Percentiles rank a stretch among this genome's conserved stretches.
Conservation (phyloP, 352 stramenopile genomes). For the Pythium chondricola region DNA sequence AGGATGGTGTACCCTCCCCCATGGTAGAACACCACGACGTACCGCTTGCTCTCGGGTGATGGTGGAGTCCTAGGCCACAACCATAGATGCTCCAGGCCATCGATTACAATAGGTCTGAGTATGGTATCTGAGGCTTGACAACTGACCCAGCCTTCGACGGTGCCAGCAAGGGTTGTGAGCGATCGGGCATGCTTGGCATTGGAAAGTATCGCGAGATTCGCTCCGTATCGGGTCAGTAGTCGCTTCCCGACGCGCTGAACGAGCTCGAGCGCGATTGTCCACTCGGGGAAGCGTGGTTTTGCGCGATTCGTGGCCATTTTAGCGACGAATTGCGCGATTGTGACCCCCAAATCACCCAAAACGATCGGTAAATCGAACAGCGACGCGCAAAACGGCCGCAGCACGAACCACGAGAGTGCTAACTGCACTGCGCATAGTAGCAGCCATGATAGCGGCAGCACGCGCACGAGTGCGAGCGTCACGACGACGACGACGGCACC, state of each 20-base stretch:
- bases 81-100: conserved; percentile 37
- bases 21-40: conserved; percentile 32
- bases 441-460: too few relatives aligned
- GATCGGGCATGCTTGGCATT: conserved; percentile 31
- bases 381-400: neutral
- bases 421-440: too few relatives aligned
- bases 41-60: conserved; percentile 1
- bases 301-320: neutral
- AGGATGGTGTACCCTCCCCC: conserved; percentile 39
- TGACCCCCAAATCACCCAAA: neutral
- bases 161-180: conserved; percentile 31
- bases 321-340: neutral
- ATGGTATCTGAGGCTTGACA: conserved; percentile 22
- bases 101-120: conserved; percentile 22
- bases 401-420: neutral
- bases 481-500: too few relatives aligned
- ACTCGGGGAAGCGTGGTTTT: conserved; percentile 1
- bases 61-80: too few relatives aligned
- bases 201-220: neutral
- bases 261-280: neutral
- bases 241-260: neutral
- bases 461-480: too few relatives aligned
- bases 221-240: neutral
- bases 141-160: conserved; percentile 20
- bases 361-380: neutral